A percentile compares a stretch with the other conserved stretches of the same genome.
phyloP scores from a whole-genome alignment of 208 protist species.

The Wallacemonas sp. region DNA sequence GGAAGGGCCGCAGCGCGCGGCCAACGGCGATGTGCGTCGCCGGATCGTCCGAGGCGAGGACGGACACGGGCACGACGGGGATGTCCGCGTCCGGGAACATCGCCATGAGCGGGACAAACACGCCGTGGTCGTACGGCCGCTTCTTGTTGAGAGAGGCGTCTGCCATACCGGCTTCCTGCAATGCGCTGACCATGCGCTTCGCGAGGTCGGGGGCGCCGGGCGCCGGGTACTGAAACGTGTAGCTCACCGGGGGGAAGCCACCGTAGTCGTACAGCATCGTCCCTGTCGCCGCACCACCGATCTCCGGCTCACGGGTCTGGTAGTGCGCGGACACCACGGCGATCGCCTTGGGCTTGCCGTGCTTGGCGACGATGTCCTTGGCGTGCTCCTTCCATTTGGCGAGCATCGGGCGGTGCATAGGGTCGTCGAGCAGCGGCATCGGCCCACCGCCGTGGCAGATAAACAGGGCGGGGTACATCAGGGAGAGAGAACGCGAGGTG shows the following conservation, averaged over 20 bases:
- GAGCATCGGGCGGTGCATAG: constrained; percentile 28
- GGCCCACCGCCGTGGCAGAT: constrained; percentile 71
- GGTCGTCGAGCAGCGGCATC: constrained; percentile 56
- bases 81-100: constrained; percentile 85
- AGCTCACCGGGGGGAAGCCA: constrained; percentile 79
- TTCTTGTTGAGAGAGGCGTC: constrained; percentile 27
- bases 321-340: constrained; percentile 87
- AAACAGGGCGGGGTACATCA: constrained; percentile 58
- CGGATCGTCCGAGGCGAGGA: constrained; percentile 49
- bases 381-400: constrained; percentile 32
- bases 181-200: constrained; percentile 23
- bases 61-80: constrained; percentile 84
- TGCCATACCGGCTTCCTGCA: constrained; percentile 26
- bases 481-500: no score
- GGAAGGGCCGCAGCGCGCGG: constrained; percentile 55
- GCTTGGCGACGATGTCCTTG: constrained; percentile 21
- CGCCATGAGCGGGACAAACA: constrained; percentile 77
- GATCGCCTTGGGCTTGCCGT: constrained; percentile 58
- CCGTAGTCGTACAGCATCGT: constrained; percentile 87
- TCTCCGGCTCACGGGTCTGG: constrained; percentile 34
- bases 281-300: constrained; percentile 27
- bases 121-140: constrained; percentile 82
- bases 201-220: constrained; percentile 37
- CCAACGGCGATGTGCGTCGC: constrained; percentile 75
- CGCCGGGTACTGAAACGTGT: constrained; percentile 71